These are phyloP conservation scores for Geosiphon pyriformis DNA, from an alignment of 192 early-diverging fungal genomes.

Conservation along the genomic window DNA sequence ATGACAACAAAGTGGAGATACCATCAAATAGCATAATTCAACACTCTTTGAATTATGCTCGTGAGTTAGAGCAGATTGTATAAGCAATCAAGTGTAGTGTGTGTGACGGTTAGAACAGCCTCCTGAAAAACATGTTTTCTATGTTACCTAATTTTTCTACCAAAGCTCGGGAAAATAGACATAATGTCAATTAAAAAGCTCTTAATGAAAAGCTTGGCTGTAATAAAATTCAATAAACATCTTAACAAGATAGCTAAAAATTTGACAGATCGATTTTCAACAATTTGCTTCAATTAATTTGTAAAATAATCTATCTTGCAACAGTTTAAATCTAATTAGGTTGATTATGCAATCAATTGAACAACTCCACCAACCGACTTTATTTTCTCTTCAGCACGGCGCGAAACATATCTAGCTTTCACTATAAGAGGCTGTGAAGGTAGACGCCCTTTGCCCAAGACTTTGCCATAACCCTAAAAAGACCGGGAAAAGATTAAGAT, in stretches of 20 bases:
- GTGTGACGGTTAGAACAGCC: too few species aligned
- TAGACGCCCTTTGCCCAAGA: slow-evolving; percentile 90
- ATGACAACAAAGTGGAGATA: slow-evolving; percentile 61
- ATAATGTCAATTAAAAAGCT: too few species aligned
- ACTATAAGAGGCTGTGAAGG: slow-evolving; percentile 90
- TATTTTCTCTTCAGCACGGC: slow-evolving; percentile 97
- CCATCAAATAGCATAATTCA: slow-evolving; percentile 80
- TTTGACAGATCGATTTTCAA: too few species aligned
- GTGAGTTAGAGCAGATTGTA: slow-evolving; percentile 95
- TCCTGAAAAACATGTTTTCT: too few species aligned
- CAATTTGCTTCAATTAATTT: too few species aligned
- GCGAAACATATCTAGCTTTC: slow-evolving; percentile 88
- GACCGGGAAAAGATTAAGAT: background rate
- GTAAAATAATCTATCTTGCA: background rate
- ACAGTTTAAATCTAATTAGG: slow-evolving; percentile 27
- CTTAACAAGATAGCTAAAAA: too few species aligned
- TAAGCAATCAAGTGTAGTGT: slow-evolving; percentile 44
- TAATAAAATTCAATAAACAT: too few species aligned
- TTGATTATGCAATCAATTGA: slow-evolving; percentile 51
- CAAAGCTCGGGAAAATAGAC: too few species aligned
- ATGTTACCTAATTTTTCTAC: too few species aligned
- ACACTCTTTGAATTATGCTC: slow-evolving; percentile 82
- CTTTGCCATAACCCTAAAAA: slow-evolving; percentile 84
- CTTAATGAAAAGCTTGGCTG: too few species aligned
- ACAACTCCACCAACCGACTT: slow-evolving; percentile 90